Evolutionary conservation across 2,329 filamentous ascomycete genomes (phyloP), one percentile per base, ranked within the genome.

Genomic region (Penicillium sp.): DNA sequence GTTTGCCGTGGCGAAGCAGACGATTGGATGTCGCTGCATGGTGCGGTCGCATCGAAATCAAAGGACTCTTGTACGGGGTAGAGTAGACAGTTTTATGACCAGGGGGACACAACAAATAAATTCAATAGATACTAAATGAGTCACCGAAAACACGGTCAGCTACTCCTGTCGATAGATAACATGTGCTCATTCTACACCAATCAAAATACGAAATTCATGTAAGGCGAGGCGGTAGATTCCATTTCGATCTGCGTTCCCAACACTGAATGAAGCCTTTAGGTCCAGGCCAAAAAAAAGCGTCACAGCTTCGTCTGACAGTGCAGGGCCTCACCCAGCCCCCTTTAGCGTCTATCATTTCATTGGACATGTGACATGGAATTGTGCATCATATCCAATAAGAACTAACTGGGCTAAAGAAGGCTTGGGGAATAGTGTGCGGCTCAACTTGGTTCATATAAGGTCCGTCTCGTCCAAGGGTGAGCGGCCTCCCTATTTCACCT

Each of bases 321-420:
- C 43, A 40, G 44, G 22, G 38, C 18, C 24, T 16, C 32, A 27
- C 38, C 51, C 52, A 54, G 47, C 52, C 52, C 52, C 47, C 52
- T 38, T 10, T 10, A 24, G 6, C 34, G 22, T 34, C 22, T 21
- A 31, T 24, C 10, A 9, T 34, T 39, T 47, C 21, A 31, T 34
- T 34, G 29, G 24, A 43, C 31, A 34, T 14, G 7, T 39, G 36
- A 39, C 36, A 39, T 11, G 11, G 16, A 38, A n/a, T 44, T 21
- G 49, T 42, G n/a, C 27, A 34, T n/a, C 9, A n/a, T 16, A 29
- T 43, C 52, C 52, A 54, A 54, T 54, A 16, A 27, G 47, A 1
- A 34, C 5, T 39, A 2, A 8, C 16, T 42, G 11, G 34, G 14
- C 18, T 10, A 4, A 14, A 44, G n/a, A 49, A 44, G 14, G 21